A percentile compares a stretch with the other conserved stretches of the same genome.
These are phyloP conservation scores for Mycena vitilis DNA, from an alignment of 768 basidiomycete species.

Conservation along the genomic window DNA sequence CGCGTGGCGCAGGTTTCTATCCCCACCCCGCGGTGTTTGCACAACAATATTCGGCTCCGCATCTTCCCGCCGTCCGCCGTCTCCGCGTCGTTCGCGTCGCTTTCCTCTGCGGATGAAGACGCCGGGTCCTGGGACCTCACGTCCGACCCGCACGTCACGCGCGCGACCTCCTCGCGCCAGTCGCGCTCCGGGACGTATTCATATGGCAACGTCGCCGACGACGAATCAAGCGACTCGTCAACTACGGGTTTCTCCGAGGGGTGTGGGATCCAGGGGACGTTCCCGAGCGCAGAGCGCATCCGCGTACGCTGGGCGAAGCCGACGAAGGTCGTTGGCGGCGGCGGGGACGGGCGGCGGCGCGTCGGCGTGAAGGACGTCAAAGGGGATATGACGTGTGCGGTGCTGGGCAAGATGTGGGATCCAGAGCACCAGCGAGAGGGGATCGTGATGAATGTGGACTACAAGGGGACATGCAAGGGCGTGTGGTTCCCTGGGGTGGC, in stretches of 20 bases:
- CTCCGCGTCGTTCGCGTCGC: conserved; percentile 74
- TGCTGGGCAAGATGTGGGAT: conserved; percentile 63
- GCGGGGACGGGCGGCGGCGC: conserved; percentile 66
- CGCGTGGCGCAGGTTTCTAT: conserved; percentile 68
- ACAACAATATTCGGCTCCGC: conserved; percentile 78
- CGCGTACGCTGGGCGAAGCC: conserved; percentile 85
- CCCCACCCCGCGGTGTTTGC: conserved; percentile 81
- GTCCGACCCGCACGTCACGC: conserved; percentile 80
- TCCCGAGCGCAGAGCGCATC: conserved; percentile 80
- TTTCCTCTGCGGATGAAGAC: conserved; percentile 83
- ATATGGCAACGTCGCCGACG: conserved; percentile 81
- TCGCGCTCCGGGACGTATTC: conserved; percentile 62
- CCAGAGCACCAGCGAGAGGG: conserved; percentile 59
- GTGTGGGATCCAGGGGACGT: conserved; percentile 79
- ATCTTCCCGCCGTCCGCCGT: conserved; percentile 73
- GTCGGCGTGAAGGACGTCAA: conserved; percentile 78
- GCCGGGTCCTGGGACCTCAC: conserved; percentile 78
- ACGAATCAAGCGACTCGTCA: conserved; percentile 82
- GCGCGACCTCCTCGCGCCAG: conserved; percentile 57
- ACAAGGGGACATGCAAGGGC: conserved; percentile 79
- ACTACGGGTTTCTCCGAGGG: conserved; percentile 67
- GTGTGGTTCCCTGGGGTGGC: conserved; percentile 89
- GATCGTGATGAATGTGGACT: conserved; percentile 72
- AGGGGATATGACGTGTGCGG: conserved; percentile 71
- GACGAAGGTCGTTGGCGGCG: conserved; percentile 54